Percentiles rank a stretch among this genome's conserved stretches.
Evolutionary conservation across 1,284 basidiomycete genomes (phyloP).

Genomic region (Naganishia cerealis): DNA sequence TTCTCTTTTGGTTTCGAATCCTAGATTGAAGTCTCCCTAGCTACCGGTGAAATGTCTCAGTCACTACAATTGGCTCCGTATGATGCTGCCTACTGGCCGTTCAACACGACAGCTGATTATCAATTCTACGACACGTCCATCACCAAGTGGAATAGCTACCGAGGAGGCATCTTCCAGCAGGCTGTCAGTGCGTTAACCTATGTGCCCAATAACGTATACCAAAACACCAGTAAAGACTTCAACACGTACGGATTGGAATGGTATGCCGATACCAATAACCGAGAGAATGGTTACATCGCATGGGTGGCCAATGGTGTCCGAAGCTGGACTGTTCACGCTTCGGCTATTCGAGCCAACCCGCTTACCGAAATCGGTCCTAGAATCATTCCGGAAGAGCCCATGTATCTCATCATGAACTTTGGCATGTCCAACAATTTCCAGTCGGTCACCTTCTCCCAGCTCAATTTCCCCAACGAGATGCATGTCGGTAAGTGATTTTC

Average conservation of each 20-base stretch:
- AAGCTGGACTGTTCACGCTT: constrained; percentile 61
- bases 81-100: constrained; percentile 67
- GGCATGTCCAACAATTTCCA: constrained; percentile 56
- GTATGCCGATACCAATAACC: constrained; percentile 62
- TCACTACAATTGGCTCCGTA: constrained; percentile 59
- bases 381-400: constrained; percentile 75
- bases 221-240: constrained; percentile 42
- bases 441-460: constrained; percentile 49
- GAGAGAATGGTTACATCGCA: constrained; percentile 62
- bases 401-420: constrained; percentile 53
- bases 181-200: constrained; percentile 67
- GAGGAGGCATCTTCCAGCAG: constrained; percentile 76
- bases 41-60: constrained; percentile 60
- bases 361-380: constrained; percentile 62
- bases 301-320: constrained; percentile 64
- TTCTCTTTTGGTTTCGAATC: constrained; percentile 40
- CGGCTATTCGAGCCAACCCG: constrained; percentile 62
- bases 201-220: constrained; percentile 56
- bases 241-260: constrained; percentile 69
- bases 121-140: constrained; percentile 52
- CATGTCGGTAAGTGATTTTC: constrained; percentile 37
- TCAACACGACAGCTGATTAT: constrained; percentile 55
- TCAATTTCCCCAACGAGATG: constrained; percentile 56
- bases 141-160: constrained; percentile 69
- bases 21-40: constrained; percentile 39